Percentiles rank a stretch among this genome's conserved stretches.
These are phyloP conservation scores for Aspergillus quadrilineatus DNA, from an alignment of 2,329 filamentous ascomycete genomes.

Conservation along the genomic window DNA sequence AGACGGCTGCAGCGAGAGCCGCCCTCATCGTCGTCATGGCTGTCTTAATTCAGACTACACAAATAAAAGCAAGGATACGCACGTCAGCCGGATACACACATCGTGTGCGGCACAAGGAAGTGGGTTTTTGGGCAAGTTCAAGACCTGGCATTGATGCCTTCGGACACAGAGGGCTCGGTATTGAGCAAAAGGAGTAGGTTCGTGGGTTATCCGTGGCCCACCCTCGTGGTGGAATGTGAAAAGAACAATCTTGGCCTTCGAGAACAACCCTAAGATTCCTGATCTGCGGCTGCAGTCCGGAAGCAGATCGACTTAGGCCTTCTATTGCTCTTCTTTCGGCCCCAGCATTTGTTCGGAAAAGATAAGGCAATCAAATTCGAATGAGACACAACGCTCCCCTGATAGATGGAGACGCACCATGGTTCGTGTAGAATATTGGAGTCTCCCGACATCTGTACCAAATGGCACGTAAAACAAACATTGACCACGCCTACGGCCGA, in stretches of 20 bases:
- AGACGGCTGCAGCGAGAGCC: conserved; percentile 7
- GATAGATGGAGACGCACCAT: background rate
- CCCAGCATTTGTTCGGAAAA: background rate
- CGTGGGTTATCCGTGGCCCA: conserved; percentile 1
- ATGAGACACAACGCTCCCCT: background rate
- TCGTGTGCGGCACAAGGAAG: conserved; percentile 13
- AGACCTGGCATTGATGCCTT: conserved; percentile 2
- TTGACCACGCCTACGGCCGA: too few species aligned
- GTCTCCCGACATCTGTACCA: too few species aligned
- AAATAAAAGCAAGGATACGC: background rate
- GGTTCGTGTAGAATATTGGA: too few species aligned
- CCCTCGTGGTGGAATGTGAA: conserved; percentile 3
- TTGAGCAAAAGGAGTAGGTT: background rate
- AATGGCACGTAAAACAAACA: too few species aligned
- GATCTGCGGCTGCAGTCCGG: background rate
- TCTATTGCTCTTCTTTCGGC: background rate
- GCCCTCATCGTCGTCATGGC: background rate
- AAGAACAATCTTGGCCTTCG: background rate
- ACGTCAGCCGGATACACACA: conserved; percentile 2
- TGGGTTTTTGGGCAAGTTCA: background rate
- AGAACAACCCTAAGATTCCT: conserved; percentile 3
- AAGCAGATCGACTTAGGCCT: background rate
- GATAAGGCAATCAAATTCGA: background rate
- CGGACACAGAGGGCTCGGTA: background rate
- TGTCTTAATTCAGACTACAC: background rate